phyloP scores from a whole-genome alignment of 805 yeast genomes.

The Wickerhamomyces xylosicus region DNA sequence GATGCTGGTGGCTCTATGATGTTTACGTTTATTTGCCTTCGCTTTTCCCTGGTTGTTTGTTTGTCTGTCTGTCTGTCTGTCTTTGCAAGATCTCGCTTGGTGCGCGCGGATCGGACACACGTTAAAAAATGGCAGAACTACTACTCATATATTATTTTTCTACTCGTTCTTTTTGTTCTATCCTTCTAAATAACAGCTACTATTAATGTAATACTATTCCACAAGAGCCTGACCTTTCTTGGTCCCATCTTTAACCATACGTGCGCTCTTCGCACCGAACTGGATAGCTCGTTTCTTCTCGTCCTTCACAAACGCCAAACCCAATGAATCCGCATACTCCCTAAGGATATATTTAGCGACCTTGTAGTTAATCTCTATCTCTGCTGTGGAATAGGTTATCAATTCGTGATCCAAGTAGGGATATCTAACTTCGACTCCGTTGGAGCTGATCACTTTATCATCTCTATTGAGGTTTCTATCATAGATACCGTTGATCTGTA shows the following conservation, averaged over 20 bases:
- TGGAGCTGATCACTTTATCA: constrained; percentile 73
- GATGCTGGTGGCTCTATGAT: neutral
- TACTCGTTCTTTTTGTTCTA: no score
- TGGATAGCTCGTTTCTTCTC: constrained; percentile 94
- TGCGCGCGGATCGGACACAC: no score
- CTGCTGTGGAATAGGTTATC: constrained; percentile 34
- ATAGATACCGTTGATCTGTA: constrained; percentile 67
- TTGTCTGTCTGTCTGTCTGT: no score
- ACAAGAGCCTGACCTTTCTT: constrained; percentile 63
- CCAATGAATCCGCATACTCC: constrained; percentile 41
- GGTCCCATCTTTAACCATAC: constrained; percentile 72
- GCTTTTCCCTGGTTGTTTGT: no score
- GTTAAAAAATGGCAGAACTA: no score
- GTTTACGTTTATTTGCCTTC: no score
- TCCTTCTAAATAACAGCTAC: no score
- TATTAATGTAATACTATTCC: constrained; percentile 1
- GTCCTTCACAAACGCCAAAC: constrained; percentile 42
- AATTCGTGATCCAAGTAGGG: constrained; percentile 69
- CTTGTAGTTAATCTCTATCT: constrained; percentile 40
- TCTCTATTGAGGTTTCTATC: constrained; percentile 82
- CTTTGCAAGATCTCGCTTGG: no score
- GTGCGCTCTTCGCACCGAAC: constrained; percentile 93
- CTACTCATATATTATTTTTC: no score
- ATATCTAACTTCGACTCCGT: constrained; percentile 87
- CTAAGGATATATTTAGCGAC: constrained; percentile 51